These are phyloP conservation scores for Alternaria brassicae DNA, from an alignment of 2,329 filamentous ascomycete species.

Conservation along the genomic window DNA sequence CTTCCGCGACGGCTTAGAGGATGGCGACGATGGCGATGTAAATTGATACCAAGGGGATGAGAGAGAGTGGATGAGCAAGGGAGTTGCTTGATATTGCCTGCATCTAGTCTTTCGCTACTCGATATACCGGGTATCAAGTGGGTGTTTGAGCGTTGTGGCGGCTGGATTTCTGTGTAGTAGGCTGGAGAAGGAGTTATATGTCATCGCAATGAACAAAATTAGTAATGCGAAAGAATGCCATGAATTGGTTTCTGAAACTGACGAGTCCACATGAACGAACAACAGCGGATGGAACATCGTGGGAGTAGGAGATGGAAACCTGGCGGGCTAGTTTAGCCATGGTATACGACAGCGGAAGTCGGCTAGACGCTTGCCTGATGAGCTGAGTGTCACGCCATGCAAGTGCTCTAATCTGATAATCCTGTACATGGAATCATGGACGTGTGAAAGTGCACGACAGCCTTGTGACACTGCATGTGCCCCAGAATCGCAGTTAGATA, in stretches of 20 bases:
- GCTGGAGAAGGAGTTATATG: conserved; percentile 7
- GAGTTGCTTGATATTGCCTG: conserved; percentile 5
- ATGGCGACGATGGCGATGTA: conserved; percentile 25
- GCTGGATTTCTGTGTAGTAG: conserved; percentile 15
- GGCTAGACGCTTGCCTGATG: conserved; percentile 14
- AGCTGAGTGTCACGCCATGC: conserved; percentile 41
- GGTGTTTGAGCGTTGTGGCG: conserved; percentile 22
- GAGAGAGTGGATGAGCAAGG: neutral
- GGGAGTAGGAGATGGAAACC: neutral
- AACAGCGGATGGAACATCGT: neutral
- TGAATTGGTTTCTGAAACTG: neutral
- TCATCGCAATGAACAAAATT: conserved; percentile 16
- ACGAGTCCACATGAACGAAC: neutral
- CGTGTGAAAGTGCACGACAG: neutral
- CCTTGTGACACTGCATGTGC: neutral
- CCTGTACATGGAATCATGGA: conserved; percentile 5
- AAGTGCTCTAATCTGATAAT: conserved; percentile 4
- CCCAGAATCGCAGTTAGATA: neutral
- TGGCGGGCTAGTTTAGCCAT: neutral
- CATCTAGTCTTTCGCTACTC: conserved; percentile 19
- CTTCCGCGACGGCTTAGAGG: conserved; percentile 42
- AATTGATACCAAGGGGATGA: conserved; percentile 30
- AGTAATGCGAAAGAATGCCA: neutral
- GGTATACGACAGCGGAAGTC: neutral
- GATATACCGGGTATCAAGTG: conserved; percentile 9